Base-by-base conservation (phyloP, 2,329 filamentous ascomycete genomes). In the Talaromyces piceae region DNA sequence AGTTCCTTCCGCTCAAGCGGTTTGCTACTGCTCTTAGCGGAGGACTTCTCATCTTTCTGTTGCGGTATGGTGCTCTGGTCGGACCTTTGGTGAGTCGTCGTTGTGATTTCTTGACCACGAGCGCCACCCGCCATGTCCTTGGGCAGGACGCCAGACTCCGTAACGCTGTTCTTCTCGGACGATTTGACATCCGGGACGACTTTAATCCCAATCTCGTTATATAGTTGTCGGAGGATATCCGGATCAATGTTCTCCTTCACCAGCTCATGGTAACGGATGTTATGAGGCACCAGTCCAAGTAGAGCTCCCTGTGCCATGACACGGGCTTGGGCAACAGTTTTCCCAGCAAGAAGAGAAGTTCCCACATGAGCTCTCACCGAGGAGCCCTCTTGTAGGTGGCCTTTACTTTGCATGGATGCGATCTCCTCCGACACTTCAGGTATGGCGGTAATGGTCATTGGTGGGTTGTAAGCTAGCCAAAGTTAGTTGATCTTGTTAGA, bases 251-350 rank as follows among this genome's bases (percentile, higher is more conserved):
- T 86, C 65, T 91, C 86, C 9, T 82, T 76, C 11, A 91, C 73
- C 51, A 91, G 84, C 54, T 88, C 79, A 50, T 85, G 77, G 61
- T 84, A 95, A 18, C 81, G 81, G 52, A 94, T 81, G 45, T 88
- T 86, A 53, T 87, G 73, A 33, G 71, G 69, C 11, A 67, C 65
- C 3, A 91, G 71, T 31, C 80, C 77, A 26, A 88, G 67, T 33
- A 91, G 81, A 3, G 86, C 84, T 22, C 80, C 79, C 61, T 83
- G 79, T 0, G 87, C 87, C 51, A 71, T 67, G 20, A 69, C 59
- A 45, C 69, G 68, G 49, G 74, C 59, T 52, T 74, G 72, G 12
- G 63, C 55, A 8, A 61, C 59, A 5, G 70, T 64, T 45, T 63
- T 64, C 49, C 62, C 63, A 37, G 43, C 43, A 39, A 44, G 25